Evolutionary conservation across 2,329 filamentous ascomycete genomes (phyloP), one percentile per base, ranked within the genome.

Genomic region (Daldinia eschscholtzii): DNA sequence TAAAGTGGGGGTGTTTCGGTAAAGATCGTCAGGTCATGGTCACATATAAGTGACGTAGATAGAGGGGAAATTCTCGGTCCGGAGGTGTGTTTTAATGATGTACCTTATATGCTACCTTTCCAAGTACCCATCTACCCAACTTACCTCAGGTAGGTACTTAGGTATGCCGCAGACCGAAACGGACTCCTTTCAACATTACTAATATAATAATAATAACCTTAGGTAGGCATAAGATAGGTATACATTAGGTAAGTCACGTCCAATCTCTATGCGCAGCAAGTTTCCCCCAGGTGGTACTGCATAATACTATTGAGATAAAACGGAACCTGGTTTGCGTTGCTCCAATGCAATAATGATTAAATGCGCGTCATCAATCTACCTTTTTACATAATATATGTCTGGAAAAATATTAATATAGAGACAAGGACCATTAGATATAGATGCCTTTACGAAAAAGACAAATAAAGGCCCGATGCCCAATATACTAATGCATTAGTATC

Each of bases 1-100:
- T 65, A 70, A 59, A 61, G 62, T 63, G 63, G 68, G 60, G 53
- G 37, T 7, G 46, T 64, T 64, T 59, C 44, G 62, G 68, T 64
- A 65, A 66, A 50, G 65, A 68, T 70, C 68, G 65, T 71, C 68
- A 71, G 68, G 68, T 68, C 65, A 66, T 68, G 57, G 60, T 56
- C 57, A 68, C 68, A 70, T 68, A 68, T 23, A 33, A 30, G 68
- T 71, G 68, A 71, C 68, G 68, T 71, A 68, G 62, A n/a, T 50
- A 41, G 37, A 23, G 18, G 46, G 57, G 18, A 20, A 48, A 42
- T 48, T 67, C 33, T 65, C 58, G 68, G 58, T 18, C 61, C 37
- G 53, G 50, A 50, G 64, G 64, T 50, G 57, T 67, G 61, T 67
- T 13, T 56, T 62, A 28, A 4, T 61, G 10, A 48, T 5, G 20